These are phyloP conservation scores for Fusarium aywerte DNA, from an alignment of 2,329 filamentous ascomycete genomes.

Conservation along the genomic window DNA sequence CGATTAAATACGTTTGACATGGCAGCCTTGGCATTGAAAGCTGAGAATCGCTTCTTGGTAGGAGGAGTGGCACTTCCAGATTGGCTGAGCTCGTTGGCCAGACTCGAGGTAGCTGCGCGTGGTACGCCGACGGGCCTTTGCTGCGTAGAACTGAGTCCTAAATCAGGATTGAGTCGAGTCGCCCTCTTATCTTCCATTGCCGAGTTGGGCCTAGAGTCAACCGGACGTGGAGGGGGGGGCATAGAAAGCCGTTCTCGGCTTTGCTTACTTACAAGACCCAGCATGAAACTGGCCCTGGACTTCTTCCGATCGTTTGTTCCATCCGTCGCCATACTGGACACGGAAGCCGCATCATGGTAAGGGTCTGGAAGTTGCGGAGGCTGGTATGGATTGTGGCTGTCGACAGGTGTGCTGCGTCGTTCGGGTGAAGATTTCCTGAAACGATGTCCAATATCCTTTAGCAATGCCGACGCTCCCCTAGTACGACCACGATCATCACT, in stretches of 20 bases:
- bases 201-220: constrained; percentile 32
- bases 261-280: constrained; percentile 36
- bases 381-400: constrained; percentile 29
- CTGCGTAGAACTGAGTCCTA: constrained; percentile 32
- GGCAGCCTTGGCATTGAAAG: constrained; percentile 49
- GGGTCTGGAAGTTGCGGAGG: constrained; percentile 11
- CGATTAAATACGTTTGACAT: constrained; percentile 47
- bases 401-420: constrained; percentile 46
- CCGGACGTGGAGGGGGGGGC: constrained; percentile 30
- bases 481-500: constrained; percentile 51
- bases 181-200: constrained; percentile 52
- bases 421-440: constrained; percentile 53
- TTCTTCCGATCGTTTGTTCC: constrained; percentile 52
- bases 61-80: constrained; percentile 18
- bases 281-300: constrained; percentile 56
- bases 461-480: constrained; percentile 58
- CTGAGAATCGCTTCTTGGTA: constrained; percentile 60
- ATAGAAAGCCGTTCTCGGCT: constrained; percentile 30
- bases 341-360: constrained; percentile 54
- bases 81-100: constrained; percentile 36
- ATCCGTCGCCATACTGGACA: constrained; percentile 56
- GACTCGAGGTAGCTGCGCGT: constrained; percentile 41
- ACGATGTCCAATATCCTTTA: constrained; percentile 63
- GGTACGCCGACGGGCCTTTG: constrained; percentile 31
- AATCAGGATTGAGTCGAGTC: constrained; percentile 52